Conservation (phyloP, 768 basidiomycete species). For the Boletus pseudo-olivaceus region DNA sequence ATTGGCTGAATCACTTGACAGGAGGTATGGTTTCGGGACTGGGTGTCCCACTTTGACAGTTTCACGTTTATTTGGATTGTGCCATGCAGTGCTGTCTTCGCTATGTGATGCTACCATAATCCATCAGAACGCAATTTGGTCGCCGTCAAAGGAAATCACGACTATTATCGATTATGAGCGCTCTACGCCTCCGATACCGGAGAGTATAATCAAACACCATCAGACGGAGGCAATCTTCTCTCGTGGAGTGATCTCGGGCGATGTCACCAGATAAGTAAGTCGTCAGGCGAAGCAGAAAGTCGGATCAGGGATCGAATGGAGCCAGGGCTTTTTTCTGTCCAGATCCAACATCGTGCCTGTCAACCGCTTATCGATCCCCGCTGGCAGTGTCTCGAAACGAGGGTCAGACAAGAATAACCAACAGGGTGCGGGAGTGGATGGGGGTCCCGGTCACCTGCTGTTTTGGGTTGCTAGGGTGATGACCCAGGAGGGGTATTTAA, state of each 20-base stretch:
- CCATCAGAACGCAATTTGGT: not conserved
- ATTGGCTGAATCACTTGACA: slow-evolving; percentile 6
- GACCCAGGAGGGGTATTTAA: slow-evolving; percentile 20
- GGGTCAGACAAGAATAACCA: slow-evolving; percentile 11
- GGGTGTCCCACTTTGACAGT: slow-evolving; percentile 8
- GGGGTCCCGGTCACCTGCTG: slow-evolving; percentile 1
- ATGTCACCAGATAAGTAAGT: not conserved
- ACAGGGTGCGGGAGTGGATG: not conserved
- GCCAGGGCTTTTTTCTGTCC: not conserved
- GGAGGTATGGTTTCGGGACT: not conserved
- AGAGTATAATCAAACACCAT: not conserved
- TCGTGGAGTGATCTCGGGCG: not conserved
- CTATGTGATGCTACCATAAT: not conserved
- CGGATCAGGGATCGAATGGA: not conserved
- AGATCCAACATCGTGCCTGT: slow-evolving; percentile 14
- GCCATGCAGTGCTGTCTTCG: slow-evolving; percentile 2
- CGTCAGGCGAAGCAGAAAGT: not conserved
- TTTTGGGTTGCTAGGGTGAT: slow-evolving; percentile 16
- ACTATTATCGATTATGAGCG: not conserved
- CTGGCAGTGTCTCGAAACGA: slow-evolving; percentile 10
- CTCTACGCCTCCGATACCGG: not conserved
- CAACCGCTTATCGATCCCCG: slow-evolving; percentile 17
- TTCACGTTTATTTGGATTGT: slow-evolving; percentile 5
- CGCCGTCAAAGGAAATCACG: not conserved
- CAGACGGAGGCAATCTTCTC: not conserved